phyloP scores from a whole-genome alignment of 805 yeast genomes.

The Lipomyces yamadae region DNA sequence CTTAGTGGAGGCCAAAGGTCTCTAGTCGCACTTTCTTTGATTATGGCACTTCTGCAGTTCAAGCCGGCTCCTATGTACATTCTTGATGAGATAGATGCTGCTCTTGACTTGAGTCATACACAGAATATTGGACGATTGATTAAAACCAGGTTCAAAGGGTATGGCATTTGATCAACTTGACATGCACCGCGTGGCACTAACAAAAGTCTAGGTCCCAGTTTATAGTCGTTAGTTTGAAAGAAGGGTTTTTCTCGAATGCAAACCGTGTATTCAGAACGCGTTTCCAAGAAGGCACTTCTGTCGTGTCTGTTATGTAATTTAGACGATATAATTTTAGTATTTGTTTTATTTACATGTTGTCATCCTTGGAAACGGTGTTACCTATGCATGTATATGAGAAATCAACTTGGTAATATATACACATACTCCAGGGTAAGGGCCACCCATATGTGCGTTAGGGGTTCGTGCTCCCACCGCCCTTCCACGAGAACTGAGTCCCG shows the following conservation, averaged over 20 bases:
- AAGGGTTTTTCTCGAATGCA: slow-evolving; percentile 98
- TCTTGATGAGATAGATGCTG: slow-evolving; percentile 97
- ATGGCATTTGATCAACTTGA: not conserved
- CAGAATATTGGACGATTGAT: slow-evolving; percentile 96
- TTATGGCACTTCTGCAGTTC: slow-evolving; percentile 88
- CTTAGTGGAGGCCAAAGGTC: slow-evolving; percentile 96
- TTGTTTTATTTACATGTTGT: not conserved
- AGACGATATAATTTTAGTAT: not conserved
- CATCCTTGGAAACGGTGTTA: no score
- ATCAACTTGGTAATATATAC: no score
- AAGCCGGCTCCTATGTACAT: slow-evolving; percentile 99
- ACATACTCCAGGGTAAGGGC: not conserved
- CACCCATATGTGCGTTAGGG: not conserved
- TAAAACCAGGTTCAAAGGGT: slow-evolving; percentile 88
- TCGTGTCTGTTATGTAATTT: slow-evolving; percentile 53
- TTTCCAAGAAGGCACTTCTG: slow-evolving; percentile 96
- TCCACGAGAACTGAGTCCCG: not conserved
- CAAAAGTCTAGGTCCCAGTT: slow-evolving; percentile 65
- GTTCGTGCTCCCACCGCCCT: no score
- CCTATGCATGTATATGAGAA: no score
- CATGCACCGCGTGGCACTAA: slow-evolving; percentile 2
- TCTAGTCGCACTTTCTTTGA: slow-evolving; percentile 86
- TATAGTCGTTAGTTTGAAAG: slow-evolving; percentile 94
- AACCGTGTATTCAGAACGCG: slow-evolving; percentile 91
- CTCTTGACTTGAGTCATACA: slow-evolving; percentile 93